Evolutionary conservation across 2,329 filamentous ascomycete genomes (phyloP), one percentile per base, ranked within the genome.

Genomic region (Fusarium subtropicale): DNA sequence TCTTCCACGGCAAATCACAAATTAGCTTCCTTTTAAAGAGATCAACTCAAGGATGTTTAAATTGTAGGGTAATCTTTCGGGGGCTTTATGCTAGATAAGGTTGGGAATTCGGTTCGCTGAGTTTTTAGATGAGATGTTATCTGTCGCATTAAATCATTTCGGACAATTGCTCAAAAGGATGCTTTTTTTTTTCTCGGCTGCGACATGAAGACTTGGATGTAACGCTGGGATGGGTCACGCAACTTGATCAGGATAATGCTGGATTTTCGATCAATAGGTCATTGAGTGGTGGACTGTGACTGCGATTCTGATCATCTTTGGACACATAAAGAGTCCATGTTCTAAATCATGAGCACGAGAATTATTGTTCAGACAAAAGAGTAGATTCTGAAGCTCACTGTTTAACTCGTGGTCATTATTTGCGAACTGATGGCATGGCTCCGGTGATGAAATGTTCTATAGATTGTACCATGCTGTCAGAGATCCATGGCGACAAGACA

Each of bases 171-270:
- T 46, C 18, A 46, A 31, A 31, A 46, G 13, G 22, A 51, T 16
- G 24, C 16, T 7, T 22, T 16, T 36, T 16, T 36, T 16, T 13
- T 16, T 13, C 22, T 46, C 16, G 10, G 12, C 44, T 46, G 44
- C 44, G 28, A 46, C 44, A 22, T 46, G 18, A n/a, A 16, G 5
- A 2, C 8, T 31, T 7, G 8, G 38, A 57, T 63, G 60, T 63
- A 48, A 63, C 60, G 30, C 36, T 63, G 11, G 33, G 50, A 56
- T 63, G 30, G 44, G 51, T 64, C 60, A 64, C 44, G 44, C 50
- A 26, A 15, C 26, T 30, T 38, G 52, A 44, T 64, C 60, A 64
- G 30, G 20, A n/a, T 6, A 7, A 22, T 26, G 12, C 18, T 12
- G 9, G 9, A 45, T 39, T 31, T 18, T 11, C 33, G 50, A 47